These are phyloP conservation scores for Coniochaeta sp. DNA, from an alignment of 2,329 filamentous ascomycete species.

Conservation along the genomic window DNA sequence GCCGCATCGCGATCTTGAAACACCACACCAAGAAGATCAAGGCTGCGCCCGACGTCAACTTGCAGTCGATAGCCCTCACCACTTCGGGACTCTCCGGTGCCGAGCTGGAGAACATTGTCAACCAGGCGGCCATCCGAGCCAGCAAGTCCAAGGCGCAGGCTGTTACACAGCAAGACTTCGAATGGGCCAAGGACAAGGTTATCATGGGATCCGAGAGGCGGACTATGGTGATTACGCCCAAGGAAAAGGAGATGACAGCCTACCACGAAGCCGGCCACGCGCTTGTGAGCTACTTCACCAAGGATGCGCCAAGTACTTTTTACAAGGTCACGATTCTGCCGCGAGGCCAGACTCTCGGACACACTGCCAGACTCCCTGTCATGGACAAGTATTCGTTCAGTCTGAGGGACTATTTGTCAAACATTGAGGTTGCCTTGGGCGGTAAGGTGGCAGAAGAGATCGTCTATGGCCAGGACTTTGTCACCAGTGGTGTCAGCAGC, in stretches of 20 bases:
- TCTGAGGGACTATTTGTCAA: slow-evolving; percentile 69
- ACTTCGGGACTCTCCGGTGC: slow-evolving; percentile 92
- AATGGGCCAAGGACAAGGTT: slow-evolving; percentile 98
- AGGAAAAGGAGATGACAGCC: slow-evolving; percentile 93
- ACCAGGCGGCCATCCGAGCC: slow-evolving; percentile 92
- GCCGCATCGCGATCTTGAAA: slow-evolving; percentile 84
- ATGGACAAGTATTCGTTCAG: slow-evolving; percentile 88
- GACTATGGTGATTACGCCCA: slow-evolving; percentile 82
- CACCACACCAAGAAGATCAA: slow-evolving; percentile 93
- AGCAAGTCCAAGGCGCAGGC: slow-evolving; percentile 73
- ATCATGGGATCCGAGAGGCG: slow-evolving; percentile 93
- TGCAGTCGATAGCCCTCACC: slow-evolving; percentile 75
- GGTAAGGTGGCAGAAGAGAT: slow-evolving; percentile 81
- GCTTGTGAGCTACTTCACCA: slow-evolving; percentile 76
- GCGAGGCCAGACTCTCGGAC: slow-evolving; percentile 75
- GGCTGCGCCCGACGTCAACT: slow-evolving; percentile 70
- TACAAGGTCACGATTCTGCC: slow-evolving; percentile 98
- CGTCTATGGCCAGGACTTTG: slow-evolving; percentile 82
- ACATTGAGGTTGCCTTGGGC: slow-evolving; percentile 66
- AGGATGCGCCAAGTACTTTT: slow-evolving; percentile 64
- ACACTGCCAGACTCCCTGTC: slow-evolving; percentile 81
- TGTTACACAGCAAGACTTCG: slow-evolving; percentile 74
- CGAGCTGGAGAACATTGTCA: slow-evolving; percentile 93
- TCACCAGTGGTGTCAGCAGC: slow-evolving; percentile 78
- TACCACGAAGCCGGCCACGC: slow-evolving; percentile 98